These are phyloP conservation scores for Cryphonectria parasitica DNA, from an alignment of 2,329 filamentous ascomycete genomes.

Conservation along the genomic window DNA sequence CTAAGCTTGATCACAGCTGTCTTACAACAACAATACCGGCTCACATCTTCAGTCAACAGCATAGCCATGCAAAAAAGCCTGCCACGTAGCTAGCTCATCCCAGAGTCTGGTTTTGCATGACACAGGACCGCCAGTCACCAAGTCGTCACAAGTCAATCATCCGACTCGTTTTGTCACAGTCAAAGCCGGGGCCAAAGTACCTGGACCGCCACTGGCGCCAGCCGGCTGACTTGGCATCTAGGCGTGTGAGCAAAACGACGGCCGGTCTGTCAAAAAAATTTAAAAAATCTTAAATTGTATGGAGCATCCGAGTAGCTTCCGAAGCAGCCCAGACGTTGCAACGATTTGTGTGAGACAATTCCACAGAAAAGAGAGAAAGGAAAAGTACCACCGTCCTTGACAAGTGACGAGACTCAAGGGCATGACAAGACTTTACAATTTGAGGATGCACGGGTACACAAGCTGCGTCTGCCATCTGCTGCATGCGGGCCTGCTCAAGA, in stretches of 20 bases:
- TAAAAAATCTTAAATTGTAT: constrained; percentile 9
- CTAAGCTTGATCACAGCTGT: constrained; percentile 12
- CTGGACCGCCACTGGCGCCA: constrained; percentile 23
- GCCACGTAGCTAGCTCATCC: not conserved
- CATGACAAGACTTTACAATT: not conserved
- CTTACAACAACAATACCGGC: not conserved
- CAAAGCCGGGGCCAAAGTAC: constrained; percentile 11
- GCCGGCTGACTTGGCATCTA: constrained; percentile 6
- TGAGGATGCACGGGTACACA: not conserved
- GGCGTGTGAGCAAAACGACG: constrained; percentile 8
- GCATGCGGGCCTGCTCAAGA: not conserved
- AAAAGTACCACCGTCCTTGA: not conserved
- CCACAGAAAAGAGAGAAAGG: not conserved
- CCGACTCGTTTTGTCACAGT: not conserved
- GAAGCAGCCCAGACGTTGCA: not conserved
- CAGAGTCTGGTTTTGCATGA: not conserved
- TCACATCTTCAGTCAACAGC: not conserved
- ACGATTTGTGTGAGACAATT: not conserved
- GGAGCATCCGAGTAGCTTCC: not conserved
- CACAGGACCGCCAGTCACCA: not conserved
- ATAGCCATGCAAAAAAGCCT: not conserved
- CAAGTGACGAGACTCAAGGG: not conserved
- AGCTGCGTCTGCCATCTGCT: not conserved
- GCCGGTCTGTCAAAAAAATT: constrained; percentile 19
- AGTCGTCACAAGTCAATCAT: not conserved